Conservation (phyloP, 2,329 filamentous ascomycete genomes). For the Raffaelea albimanens region DNA sequence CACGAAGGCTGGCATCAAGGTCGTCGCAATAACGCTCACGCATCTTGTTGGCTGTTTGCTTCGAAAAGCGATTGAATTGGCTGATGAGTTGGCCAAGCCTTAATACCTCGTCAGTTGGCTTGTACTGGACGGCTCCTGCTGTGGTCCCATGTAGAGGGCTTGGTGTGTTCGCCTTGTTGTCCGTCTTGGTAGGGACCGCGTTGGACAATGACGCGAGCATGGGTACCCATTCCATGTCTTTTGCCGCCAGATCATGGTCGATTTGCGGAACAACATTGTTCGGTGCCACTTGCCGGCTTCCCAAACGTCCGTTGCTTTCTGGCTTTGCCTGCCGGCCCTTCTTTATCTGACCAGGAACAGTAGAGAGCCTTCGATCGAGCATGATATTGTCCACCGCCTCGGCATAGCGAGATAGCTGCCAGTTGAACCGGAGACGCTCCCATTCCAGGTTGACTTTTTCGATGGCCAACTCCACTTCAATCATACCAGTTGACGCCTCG, state of each 20-base stretch:
- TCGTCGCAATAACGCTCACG: not conserved
- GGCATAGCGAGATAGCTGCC: conserved; percentile 33
- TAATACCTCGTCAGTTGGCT: no score
- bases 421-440: conserved; percentile 37
- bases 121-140: no score
- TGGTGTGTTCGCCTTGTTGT: no score
- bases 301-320: not conserved
- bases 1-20: not conserved
- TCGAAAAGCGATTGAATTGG: no score
- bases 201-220: no score
- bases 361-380: not conserved
- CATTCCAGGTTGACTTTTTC: conserved; percentile 33
- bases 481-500: conserved; percentile 5
- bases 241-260: not conserved
- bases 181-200: no score
- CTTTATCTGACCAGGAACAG: not conserved
- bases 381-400: conserved; percentile 31
- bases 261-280: not conserved
- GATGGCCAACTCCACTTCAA: conserved; percentile 30
- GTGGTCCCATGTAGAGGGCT: no score
- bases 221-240: not conserved
- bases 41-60: not conserved
- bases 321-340: not conserved
- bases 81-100: no score
- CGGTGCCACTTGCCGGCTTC: not conserved